Conservation (phyloP, 2,329 filamentous ascomycete species). For the Macrophomina tecta region DNA sequence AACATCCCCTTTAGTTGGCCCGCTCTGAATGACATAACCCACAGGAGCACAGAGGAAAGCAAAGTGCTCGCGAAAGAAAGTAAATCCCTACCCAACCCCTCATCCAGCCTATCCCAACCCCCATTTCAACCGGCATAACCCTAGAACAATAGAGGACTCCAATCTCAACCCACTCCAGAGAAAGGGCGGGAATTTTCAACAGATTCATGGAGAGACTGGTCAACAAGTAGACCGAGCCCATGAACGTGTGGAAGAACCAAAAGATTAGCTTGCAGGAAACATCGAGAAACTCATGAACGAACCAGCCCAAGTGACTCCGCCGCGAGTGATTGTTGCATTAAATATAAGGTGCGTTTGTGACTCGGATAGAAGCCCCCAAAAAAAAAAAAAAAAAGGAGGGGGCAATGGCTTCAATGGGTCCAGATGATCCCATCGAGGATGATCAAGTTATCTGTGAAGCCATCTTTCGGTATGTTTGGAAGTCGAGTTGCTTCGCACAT, state of each 20-base stretch:
- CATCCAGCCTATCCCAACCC: not conserved
- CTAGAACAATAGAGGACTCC: not conserved
- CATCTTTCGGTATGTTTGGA: not conserved
- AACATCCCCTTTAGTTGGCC: not conserved
- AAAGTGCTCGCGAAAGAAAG: not conserved
- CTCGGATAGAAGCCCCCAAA: not conserved
- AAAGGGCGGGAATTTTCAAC: not conserved
- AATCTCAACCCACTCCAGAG: not conserved
- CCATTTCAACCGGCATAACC: not conserved
- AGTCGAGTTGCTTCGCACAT: conserved; percentile 1
- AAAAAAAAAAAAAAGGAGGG: not conserved
- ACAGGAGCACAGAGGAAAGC: not conserved
- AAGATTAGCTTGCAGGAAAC: not conserved
- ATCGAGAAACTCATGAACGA: not conserved
- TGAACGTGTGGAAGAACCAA: not conserved
- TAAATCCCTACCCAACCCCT: not conserved
- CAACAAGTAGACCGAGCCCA: not conserved
- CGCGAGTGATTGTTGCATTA: not conserved
- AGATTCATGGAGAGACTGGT: not conserved
- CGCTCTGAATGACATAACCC: not conserved
- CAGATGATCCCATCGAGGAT: not conserved
- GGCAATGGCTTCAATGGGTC: not conserved
- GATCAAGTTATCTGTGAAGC: not conserved
- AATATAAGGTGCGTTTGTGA: not conserved
- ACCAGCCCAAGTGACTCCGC: not conserved